These are phyloP conservation scores for Fusarium pininemorale DNA, from an alignment of 2,329 filamentous ascomycete genomes.

Conservation along the genomic window DNA sequence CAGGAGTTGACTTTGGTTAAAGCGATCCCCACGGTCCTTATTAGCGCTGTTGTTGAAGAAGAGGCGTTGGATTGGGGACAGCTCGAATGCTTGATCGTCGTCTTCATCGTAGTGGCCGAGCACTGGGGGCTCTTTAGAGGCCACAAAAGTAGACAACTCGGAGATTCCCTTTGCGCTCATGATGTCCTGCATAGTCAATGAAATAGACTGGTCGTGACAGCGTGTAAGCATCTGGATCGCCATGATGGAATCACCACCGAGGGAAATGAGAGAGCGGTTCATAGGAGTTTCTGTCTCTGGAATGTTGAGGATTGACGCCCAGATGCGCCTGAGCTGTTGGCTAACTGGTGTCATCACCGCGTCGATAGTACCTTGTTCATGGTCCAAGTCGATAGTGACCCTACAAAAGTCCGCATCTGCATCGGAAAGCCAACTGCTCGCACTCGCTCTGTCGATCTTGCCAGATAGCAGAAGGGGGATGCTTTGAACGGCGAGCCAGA, in stretches of 20 bases:
- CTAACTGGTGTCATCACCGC: neutral
- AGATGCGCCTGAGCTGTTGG: conserved; percentile 44
- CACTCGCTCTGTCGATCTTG: conserved; percentile 40
- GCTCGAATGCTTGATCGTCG: conserved; percentile 40
- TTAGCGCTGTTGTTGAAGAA: conserved; percentile 49
- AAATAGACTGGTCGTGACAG: conserved; percentile 44
- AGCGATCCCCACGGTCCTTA: conserved; percentile 45
- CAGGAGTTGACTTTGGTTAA: conserved; percentile 57
- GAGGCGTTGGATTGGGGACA: conserved; percentile 56
- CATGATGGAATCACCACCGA: conserved; percentile 56
- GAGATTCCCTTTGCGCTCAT: conserved; percentile 44
- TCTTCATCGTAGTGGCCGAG: neutral
- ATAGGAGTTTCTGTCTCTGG: conserved; percentile 41
- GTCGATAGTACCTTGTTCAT: neutral
- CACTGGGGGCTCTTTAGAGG: neutral
- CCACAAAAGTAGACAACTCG: conserved; percentile 31
- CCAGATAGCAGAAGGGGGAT: conserved; percentile 28
- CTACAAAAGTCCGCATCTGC: conserved; percentile 51
- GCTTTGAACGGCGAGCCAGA: conserved; percentile 14
- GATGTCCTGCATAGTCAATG: conserved; percentile 47
- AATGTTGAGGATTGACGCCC: conserved; percentile 53
- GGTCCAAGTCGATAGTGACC: conserved; percentile 49
- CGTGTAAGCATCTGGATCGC: conserved; percentile 56
- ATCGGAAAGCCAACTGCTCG: conserved; percentile 55
- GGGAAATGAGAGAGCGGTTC: conserved; percentile 49